phyloP scores from a whole-genome alignment of 1,139 yeast species.

The Yarrowia galli region DNA sequence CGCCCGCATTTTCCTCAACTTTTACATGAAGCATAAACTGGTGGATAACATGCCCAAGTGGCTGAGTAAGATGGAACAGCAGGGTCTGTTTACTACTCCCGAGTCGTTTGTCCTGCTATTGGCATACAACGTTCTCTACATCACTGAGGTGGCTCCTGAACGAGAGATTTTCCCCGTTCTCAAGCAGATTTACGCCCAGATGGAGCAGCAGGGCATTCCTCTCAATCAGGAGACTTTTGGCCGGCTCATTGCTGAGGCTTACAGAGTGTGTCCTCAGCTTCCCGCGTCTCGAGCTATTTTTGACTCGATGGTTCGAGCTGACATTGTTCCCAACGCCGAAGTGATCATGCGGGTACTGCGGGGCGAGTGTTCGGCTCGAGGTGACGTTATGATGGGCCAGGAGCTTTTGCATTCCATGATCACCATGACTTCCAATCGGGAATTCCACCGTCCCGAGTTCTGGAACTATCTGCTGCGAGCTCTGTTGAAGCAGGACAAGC shows the following conservation, averaged over 20 bases:
- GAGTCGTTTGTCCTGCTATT: constrained; percentile 24
- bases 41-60: constrained; percentile 26
- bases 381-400: constrained; percentile 26
- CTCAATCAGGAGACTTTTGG: constrained; percentile 6
- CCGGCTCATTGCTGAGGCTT: constrained; percentile 3
- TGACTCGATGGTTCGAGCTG: constrained; percentile 8
- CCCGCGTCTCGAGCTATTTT: constrained; percentile 10
- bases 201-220: constrained; percentile 26
- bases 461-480: constrained; percentile 32
- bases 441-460: background rate
- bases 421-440: background rate
- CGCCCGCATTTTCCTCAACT: background rate
- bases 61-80: constrained; percentile 28
- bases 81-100: constrained; percentile 24
- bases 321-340: constrained; percentile 12
- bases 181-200: constrained; percentile 21
- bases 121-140: constrained; percentile 23
- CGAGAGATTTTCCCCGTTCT: constrained; percentile 12
- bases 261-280: constrained; percentile 12
- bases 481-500: constrained; percentile 11
- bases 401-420: constrained; percentile 32
- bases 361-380: constrained; percentile 21
- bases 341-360: constrained; percentile 19
- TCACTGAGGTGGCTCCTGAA: constrained; percentile 19
- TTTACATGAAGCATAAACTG: constrained; percentile 4